phyloP scores from a whole-genome alignment of 805 yeast genomes.

The Cyberlindnera mrakii region DNA sequence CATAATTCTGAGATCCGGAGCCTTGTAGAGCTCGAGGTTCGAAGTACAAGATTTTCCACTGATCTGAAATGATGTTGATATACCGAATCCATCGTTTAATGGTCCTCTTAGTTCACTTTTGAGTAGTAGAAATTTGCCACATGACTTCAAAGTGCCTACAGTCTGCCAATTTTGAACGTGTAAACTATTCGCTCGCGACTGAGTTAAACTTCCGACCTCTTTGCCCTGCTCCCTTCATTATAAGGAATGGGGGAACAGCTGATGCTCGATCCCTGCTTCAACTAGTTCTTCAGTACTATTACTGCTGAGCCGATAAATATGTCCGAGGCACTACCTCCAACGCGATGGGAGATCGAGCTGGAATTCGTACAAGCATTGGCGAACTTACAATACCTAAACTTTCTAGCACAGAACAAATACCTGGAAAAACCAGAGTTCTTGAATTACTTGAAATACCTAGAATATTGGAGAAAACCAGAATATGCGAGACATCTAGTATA shows the following conservation, averaged over 20 bases:
- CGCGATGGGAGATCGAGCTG: slow-evolving; percentile 82
- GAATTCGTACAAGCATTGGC: slow-evolving; percentile 93
- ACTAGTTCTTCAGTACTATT: background rate
- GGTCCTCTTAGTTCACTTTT: too few species aligned
- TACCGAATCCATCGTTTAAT: too few species aligned
- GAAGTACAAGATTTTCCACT: too few species aligned
- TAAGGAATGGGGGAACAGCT: background rate
- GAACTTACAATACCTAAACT: slow-evolving; percentile 81
- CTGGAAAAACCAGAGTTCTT: slow-evolving; percentile 68
- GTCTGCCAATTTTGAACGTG: too few species aligned
- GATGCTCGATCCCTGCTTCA: background rate
- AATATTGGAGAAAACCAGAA: slow-evolving; percentile 77
- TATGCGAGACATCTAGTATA: slow-evolving; percentile 67
- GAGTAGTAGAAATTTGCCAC: too few species aligned
- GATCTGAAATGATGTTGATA: too few species aligned
- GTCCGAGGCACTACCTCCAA: slow-evolving; percentile 41
- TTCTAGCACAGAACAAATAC: slow-evolving; percentile 77
- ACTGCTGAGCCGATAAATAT: background rate
- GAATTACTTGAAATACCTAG: slow-evolving; percentile 71
- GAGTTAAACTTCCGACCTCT: too few species aligned
- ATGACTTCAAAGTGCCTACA: too few species aligned
- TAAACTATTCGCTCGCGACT: too few species aligned
- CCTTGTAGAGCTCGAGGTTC: slow-evolving; percentile 2
- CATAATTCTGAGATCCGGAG: slow-evolving; percentile 10
- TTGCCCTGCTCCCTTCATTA: too few species aligned